A percentile compares a stretch with the other conserved stretches of the same genome.
phyloP scores from a whole-genome alignment of 225 moss, liverwort and hornwort species.

The Neckera pumila region DNA sequence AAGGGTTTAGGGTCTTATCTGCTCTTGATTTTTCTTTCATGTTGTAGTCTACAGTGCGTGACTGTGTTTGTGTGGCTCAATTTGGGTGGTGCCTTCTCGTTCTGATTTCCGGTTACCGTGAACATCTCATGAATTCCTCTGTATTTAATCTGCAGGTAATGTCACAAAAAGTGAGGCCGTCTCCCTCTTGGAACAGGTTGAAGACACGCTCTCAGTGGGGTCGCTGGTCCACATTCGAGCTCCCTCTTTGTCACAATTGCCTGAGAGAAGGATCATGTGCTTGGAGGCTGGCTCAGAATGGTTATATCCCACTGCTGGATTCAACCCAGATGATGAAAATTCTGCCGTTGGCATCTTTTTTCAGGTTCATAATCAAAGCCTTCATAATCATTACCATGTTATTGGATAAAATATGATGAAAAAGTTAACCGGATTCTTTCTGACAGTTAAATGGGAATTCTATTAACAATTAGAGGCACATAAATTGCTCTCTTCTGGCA shows the following conservation, averaged over 20 bases:
- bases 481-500: not conserved
- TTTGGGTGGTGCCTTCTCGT: not conserved
- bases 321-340: slow-evolving; percentile 81
- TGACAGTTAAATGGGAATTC: not conserved
- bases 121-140: not conserved
- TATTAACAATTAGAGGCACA: not conserved
- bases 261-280: slow-evolving; percentile 70
- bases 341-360: slow-evolving; percentile 81
- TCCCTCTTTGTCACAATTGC: slow-evolving; percentile 56
- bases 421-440: not conserved
- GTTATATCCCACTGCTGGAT: slow-evolving; percentile 46
- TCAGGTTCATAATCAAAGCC: slow-evolving; percentile 30
- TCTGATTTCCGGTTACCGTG: not conserved
- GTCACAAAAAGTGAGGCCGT: slow-evolving; percentile 40
- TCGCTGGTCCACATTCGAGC: slow-evolving; percentile 36
- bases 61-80: not conserved
- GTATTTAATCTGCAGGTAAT: slow-evolving; percentile 39
- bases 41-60: not conserved
- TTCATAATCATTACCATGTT: too few species aligned
- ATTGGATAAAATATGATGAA: not conserved
- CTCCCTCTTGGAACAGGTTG: slow-evolving; percentile 40
- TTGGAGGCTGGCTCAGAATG: slow-evolving; percentile 69
- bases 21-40: not conserved
- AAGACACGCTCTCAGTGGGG: slow-evolving; percentile 40
- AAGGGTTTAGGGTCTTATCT: not conserved